These are phyloP conservation scores for Huntiella moniliformis DNA, from an alignment of 2,329 filamentous ascomycete species.

Conservation along the genomic window DNA sequence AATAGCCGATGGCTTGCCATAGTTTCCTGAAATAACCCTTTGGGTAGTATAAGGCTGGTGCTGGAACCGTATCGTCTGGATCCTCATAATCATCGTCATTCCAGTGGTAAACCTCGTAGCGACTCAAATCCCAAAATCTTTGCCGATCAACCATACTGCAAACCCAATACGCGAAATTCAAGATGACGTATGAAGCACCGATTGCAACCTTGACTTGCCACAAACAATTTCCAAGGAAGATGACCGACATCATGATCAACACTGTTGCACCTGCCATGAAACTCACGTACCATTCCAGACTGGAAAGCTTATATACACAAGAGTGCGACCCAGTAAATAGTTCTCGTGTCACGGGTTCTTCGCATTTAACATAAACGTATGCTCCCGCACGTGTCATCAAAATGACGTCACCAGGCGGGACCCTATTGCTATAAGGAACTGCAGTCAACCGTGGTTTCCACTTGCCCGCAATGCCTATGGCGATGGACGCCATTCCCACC, in stretches of 20 bases:
- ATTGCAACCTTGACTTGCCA: slow-evolving; percentile 42
- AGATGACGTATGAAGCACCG: slow-evolving; percentile 35
- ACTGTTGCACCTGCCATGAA: slow-evolving; percentile 40
- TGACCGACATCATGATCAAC: slow-evolving; percentile 41
- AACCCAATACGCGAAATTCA: slow-evolving; percentile 42
- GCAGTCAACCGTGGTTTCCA: slow-evolving; percentile 38
- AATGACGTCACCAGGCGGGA: slow-evolving; percentile 38
- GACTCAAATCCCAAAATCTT: slow-evolving; percentile 38
- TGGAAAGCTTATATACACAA: slow-evolving; percentile 33
- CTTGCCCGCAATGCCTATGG: slow-evolving; percentile 37
- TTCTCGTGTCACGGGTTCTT: slow-evolving; percentile 40
- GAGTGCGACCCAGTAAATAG: slow-evolving; percentile 42
- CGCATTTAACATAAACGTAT: slow-evolving; percentile 37
- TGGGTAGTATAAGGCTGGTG: not conserved
- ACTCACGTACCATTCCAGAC: slow-evolving; percentile 26
- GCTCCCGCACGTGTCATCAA: slow-evolving; percentile 41
- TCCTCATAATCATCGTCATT: slow-evolving; percentile 15
- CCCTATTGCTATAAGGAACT: slow-evolving; percentile 27
- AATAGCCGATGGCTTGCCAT: not conserved
- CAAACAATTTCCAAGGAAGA: slow-evolving; percentile 42
- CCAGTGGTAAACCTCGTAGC: slow-evolving; percentile 26
- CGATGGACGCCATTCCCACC: slow-evolving; percentile 32
- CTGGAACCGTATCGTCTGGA: not conserved
- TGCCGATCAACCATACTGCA: slow-evolving; percentile 30
- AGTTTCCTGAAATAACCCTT: not conserved